Base-by-base conservation (phyloP, 2,329 filamentous ascomycete genomes). In the Fusarium odoratissimum region DNA sequence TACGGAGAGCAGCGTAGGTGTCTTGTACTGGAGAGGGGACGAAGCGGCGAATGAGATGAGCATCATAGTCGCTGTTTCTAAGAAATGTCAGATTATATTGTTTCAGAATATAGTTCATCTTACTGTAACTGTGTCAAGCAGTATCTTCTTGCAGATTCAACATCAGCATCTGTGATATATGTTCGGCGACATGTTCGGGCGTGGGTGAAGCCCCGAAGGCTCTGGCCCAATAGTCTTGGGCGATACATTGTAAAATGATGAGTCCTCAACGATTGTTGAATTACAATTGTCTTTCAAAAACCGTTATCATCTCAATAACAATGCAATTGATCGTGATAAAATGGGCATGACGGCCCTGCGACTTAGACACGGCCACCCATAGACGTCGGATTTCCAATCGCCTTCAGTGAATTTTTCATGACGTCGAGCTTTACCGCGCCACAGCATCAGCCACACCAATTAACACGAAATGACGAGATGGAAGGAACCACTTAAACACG, bases 41-140 rank as follows among this genome's bases (percentile, higher is more conserved):
- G 83, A 98, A 97, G 69, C 93, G 92, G 72, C 93, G 91, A 67
- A 98, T 90, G 40, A 96, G 89, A 80, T 94, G 94, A 21, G 96
- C 95, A 71, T 97, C 93, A 61, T 95, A 92, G 82, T 99, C 96
- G 82, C 94, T 94, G 81, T 92, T 92, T 81, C 95, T 97, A 75
- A 16, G 30, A 11, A 17, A 6, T 16, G 42, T 77, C 61, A 78
- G 72, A 23, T 41, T n/a, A 12, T 9, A 9, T 19, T 17, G n/a
- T 10, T 12, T 9, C 7, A 6, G 6, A 5, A 13, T 4, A 10
- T 2, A 12, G 13, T 3, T n/a, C 9, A 31, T 69, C 80, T 33
- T 80, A 88, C 86, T 85, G 83, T 44, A 90, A 79, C 76, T 90
- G 87, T 63, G 83, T 82, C 31, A 85, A 74, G 78, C 88, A 90